phyloP scores from a whole-genome alignment of 2,329 filamentous ascomycete species.

The Xylariaceae sp. region DNA sequence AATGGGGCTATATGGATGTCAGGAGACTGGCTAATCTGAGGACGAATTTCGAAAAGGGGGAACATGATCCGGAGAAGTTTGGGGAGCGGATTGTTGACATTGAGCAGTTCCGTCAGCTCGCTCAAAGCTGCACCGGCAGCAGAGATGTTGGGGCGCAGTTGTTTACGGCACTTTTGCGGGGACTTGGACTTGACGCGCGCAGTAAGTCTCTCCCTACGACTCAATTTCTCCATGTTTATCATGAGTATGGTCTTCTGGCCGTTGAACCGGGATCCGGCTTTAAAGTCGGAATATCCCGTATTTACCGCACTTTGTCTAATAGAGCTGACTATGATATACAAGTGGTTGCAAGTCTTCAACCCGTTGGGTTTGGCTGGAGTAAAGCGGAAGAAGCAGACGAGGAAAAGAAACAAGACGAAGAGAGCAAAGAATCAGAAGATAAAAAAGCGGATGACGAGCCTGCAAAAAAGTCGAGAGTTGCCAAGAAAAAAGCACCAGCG shows the following conservation, averaged over 20 bases:
- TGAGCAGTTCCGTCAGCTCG: conserved; percentile 62
- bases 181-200: conserved; percentile 73
- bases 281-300: neutral
- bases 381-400: conserved; percentile 72
- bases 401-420: conserved; percentile 32
- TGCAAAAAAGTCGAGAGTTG: conserved; percentile 36
- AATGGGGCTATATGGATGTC: conserved; percentile 81
- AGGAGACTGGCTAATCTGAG: conserved; percentile 68
- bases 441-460: conserved; percentile 42
- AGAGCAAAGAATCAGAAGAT: conserved; percentile 57
- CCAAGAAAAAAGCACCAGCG: conserved; percentile 19
- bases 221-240: neutral
- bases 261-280: neutral
- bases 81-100: conserved; percentile 70
- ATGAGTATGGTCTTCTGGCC: neutral
- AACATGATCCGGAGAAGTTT: conserved; percentile 57
- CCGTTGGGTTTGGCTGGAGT: conserved; percentile 84
- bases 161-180: conserved; percentile 79
- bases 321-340: conserved; percentile 3
- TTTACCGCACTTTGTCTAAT: neutral
- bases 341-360: conserved; percentile 77
- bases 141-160: conserved; percentile 84
- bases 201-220: conserved; percentile 24
- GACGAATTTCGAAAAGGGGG: conserved; percentile 60
- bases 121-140: conserved; percentile 69